Evolutionary conservation across 2,329 filamentous ascomycete species (phyloP).

Genomic region (Trichoderma koningiopsis): DNA sequence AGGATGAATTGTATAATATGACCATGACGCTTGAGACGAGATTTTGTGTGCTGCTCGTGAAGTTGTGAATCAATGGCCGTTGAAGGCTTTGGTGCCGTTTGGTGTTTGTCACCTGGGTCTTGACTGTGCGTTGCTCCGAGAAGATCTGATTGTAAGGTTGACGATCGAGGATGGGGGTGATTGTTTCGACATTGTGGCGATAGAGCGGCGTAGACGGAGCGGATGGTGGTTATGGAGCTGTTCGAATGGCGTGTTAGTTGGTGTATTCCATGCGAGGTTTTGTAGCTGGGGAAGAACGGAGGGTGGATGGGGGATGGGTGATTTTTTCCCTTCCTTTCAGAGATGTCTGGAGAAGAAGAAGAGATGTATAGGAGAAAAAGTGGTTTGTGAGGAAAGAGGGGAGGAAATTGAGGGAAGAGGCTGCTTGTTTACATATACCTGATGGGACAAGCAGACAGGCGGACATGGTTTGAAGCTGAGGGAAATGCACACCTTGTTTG

Average conservation of each 20-base stretch:
- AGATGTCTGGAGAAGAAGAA: not conserved
- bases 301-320: not conserved
- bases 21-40: conserved; percentile 13
- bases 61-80: not conserved
- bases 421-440: not conserved
- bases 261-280: not conserved
- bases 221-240: not conserved
- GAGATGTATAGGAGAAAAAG: not conserved
- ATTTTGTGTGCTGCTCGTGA: not conserved
- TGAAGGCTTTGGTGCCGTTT: not conserved
- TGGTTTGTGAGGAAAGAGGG: not conserved
- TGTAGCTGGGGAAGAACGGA: not conserved
- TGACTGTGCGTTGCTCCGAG: not conserved
- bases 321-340: not conserved
- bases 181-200: not conserved
- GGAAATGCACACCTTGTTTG: not conserved
- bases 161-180: not conserved
- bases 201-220: not conserved
- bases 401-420: not conserved
- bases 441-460: no score
- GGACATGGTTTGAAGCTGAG: not conserved
- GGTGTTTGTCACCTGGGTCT: not conserved
- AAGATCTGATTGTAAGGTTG: not conserved
- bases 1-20: conserved; percentile 32
- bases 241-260: not conserved